phyloP scores from a whole-genome alignment of 805 yeast species.

The Candida nanaspora region DNA sequence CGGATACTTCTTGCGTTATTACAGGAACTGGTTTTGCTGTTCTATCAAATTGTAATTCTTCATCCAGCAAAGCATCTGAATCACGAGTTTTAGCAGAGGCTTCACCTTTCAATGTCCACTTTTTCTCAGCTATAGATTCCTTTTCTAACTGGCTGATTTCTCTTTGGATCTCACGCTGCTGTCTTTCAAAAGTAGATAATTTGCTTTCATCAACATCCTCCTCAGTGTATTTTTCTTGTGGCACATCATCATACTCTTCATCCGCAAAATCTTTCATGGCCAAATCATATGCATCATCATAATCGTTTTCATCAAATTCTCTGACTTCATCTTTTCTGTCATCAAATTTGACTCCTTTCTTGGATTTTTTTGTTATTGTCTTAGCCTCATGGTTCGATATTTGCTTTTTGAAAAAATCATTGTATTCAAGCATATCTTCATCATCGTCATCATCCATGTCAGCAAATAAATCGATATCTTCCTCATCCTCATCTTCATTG shows the following conservation, averaged over 20 bases:
- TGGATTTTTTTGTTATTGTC: constrained; percentile 6
- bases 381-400: constrained; percentile 7
- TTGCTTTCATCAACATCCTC: constrained; percentile 21
- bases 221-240: constrained; percentile 22
- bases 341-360: constrained; percentile 9
- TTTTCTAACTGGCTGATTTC: constrained; percentile 78
- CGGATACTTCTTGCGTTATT: constrained; percentile 83
- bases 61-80: constrained; percentile 73
- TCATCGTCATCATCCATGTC: constrained; percentile 37
- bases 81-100: constrained; percentile 77
- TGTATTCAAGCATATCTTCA: constrained; percentile 45
- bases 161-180: constrained; percentile 65
- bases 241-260: constrained; percentile 29
- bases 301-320: constrained; percentile 53
- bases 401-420: constrained; percentile 54
- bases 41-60: constrained; percentile 83
- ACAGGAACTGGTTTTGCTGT: constrained; percentile 95
- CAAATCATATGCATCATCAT: constrained; percentile 49
- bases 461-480: constrained; percentile 43
- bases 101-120: constrained; percentile 95
- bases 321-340: constrained; percentile 27
- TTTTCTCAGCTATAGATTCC: constrained; percentile 84
- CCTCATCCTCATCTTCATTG: constrained; percentile 38
- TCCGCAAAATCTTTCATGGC: constrained; percentile 61
- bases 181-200: constrained; percentile 75